phyloP scores from a whole-genome alignment of 805 yeast genomes.

The Suhomyces faveliae region DNA sequence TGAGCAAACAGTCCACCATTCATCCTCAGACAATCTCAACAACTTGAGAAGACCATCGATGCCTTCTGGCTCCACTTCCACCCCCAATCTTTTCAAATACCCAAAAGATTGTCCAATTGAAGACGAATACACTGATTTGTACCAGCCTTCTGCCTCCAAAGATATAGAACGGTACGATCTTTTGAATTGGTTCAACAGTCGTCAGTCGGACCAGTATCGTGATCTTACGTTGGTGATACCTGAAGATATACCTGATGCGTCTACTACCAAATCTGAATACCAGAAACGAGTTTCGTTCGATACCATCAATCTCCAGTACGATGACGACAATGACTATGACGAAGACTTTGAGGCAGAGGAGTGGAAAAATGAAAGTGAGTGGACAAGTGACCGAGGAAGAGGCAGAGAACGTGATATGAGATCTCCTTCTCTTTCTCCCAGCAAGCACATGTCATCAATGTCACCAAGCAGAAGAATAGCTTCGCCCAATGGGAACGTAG shows the following conservation, averaged over 20 bases:
- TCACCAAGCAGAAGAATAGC: conserved; percentile 6
- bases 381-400: conserved; percentile 2
- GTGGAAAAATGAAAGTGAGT: conserved; percentile 1
- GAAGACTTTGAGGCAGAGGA: conserved; percentile 3
- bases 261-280: conserved; percentile 14
- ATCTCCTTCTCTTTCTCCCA: conserved; percentile 9
- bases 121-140: conserved; percentile 1
- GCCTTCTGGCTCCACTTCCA: background rate
- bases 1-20: background rate
- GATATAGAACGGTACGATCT: conserved; percentile 9
- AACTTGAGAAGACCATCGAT: background rate
- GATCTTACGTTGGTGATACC: conserved; percentile 17
- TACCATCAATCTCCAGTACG: conserved; percentile 44
- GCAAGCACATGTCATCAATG: conserved; percentile 8
- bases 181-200: conserved; percentile 9
- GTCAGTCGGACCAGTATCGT: conserved; percentile 24
- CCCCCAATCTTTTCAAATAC: background rate
- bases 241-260: conserved; percentile 8
- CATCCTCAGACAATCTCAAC: background rate
- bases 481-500: background rate
- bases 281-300: conserved; percentile 51
- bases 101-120: background rate
- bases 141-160: background rate
- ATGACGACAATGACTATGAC: conserved; percentile 21
- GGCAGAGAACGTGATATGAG: conserved; percentile 6